Conservation (phyloP, 2,329 filamentous ascomycete genomes). For the Trichoderma gracile region DNA sequence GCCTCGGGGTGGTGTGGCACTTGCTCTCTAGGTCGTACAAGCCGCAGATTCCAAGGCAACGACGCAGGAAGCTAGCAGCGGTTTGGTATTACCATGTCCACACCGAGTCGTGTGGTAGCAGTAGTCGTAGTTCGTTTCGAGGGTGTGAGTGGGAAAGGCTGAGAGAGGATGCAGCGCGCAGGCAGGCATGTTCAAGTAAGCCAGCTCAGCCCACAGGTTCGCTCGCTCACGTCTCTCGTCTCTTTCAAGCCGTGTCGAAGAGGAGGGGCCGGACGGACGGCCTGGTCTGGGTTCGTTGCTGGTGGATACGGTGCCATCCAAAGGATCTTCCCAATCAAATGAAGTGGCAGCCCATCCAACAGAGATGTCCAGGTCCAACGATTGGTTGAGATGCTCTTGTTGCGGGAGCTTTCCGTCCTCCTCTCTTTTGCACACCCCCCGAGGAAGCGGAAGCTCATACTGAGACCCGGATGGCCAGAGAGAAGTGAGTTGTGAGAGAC, state of each 20-base stretch:
- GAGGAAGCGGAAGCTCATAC: neutral
- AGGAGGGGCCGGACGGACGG: constrained; percentile 3
- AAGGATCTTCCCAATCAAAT: constrained; percentile 18
- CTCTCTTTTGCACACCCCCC: constrained; percentile 1
- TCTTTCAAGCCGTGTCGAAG: constrained; percentile 14
- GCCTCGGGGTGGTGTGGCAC: constrained; percentile 19
- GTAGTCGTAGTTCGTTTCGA: too few relatives aligned
- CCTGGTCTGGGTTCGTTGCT: neutral
- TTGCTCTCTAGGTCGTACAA: constrained; percentile 7
- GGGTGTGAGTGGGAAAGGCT: constrained; percentile 13
- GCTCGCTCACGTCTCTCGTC: neutral
- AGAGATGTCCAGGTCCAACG: constrained; percentile 2
- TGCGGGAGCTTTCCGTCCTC: neutral
- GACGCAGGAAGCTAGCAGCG: constrained; percentile 9
- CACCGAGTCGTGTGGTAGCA: constrained; percentile 8
- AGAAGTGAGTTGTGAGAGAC: neutral
- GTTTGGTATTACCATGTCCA: constrained; percentile 16
- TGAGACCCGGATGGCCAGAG: constrained; percentile 21
- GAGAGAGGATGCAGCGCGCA: constrained; percentile 8
- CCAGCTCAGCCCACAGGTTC: neutral
- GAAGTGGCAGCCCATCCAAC: constrained; percentile 11
- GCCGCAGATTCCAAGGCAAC: constrained; percentile 14
- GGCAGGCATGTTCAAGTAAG: too few relatives aligned
- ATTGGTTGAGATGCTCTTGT: neutral
- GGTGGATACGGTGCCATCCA: constrained; percentile 20